Evolutionary conservation across 1,139 yeast species (phyloP).

Genomic region (Wickerhamomyces sp.): DNA sequence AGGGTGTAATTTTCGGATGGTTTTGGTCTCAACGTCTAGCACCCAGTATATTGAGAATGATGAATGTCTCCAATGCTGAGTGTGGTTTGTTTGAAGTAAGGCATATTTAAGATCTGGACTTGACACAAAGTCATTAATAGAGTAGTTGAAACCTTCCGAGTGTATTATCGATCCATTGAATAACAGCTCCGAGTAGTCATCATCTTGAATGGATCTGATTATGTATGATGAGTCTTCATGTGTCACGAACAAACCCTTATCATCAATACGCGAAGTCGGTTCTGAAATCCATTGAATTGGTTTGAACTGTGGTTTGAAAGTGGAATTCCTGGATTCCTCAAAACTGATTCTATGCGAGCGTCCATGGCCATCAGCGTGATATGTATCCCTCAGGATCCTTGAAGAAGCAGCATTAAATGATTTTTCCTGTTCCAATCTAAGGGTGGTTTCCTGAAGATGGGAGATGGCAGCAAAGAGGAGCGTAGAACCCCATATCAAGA

Average conservation of each 20-base stretch:
- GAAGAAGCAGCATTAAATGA: background rate
- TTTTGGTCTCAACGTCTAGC: constrained; percentile 35
- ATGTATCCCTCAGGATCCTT: constrained; percentile 1
- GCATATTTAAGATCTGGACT: constrained; percentile 61
- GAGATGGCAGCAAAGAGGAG: background rate
- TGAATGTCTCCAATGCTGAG: constrained; percentile 82
- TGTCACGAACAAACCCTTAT: constrained; percentile 32
- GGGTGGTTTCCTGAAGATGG: background rate
- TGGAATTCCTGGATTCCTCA: constrained; percentile 40
- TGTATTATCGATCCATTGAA: constrained; percentile 45
- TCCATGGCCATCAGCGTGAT: no score
- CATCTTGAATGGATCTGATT: constrained; percentile 37
- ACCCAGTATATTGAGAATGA: constrained; percentile 67
- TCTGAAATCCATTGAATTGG: constrained; percentile 65
- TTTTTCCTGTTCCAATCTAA: background rate
- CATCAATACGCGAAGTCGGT: constrained; percentile 31
- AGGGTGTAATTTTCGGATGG: constrained; percentile 35
- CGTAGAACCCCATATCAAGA: background rate
- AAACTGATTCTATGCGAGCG: constrained; percentile 29
- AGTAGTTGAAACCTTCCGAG: constrained; percentile 35
- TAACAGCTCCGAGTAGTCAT: constrained; percentile 37
- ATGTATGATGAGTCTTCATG: constrained; percentile 24
- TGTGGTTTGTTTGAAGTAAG: constrained; percentile 48
- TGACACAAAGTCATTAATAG: constrained; percentile 49
- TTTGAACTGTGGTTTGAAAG: constrained; percentile 44